Base-by-base conservation (phyloP, 805 yeast genomes). In the Komagataella pastoris region DNA sequence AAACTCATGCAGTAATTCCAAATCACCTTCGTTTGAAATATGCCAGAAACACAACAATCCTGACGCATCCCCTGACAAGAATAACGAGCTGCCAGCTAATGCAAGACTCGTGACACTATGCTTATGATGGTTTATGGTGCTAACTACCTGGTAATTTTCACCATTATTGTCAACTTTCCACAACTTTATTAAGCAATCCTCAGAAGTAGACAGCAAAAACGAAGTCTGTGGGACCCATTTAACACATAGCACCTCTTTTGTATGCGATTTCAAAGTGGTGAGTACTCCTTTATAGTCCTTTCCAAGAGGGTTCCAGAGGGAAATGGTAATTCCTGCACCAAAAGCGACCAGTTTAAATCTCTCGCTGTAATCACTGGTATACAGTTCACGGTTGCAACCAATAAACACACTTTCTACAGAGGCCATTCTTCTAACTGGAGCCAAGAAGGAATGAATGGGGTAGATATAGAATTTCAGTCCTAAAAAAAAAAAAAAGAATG, bases 381-480 rank as follows among this genome's bases (percentile, higher is more conserved):
- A 77, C 4, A 80, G 68, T 58, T 83, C 88, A 54, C 75, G 76
- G 61, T 85, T 86, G 43, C 88, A 88, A 14, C 95, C 95, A 17
- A 77, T 70, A 61, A 85, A 83, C 3, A 81, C 69, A 17, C 85
- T 86, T 52, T 80, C 84, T 48, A 69, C 66, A 2, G 49, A 24
- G 18, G 56, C 57, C 59, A 58, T 59, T 8, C 14, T 30, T 30
- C 4, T 30, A 7, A 30, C 40, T 14, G 40, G 40, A 10, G 8
- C 14, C 14, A 30, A 30, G 40, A 30, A 7, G 40, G 40, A 30
- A 10, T 10, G n/a, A 14, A 30, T 30, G 40, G 40, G 40, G 40
- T 30, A 10, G 6, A 10, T 4, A 2, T 10, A 30, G 14, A 30
- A 30, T 30, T 30, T 30, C 40, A 30, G 6, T 14, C 40, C 12